Percentiles rank a stretch among this genome's conserved stretches.
These are phyloP conservation scores for Colletotrichum australisinense DNA, from an alignment of 2,329 filamentous ascomycete genomes.

Conservation along the genomic window DNA sequence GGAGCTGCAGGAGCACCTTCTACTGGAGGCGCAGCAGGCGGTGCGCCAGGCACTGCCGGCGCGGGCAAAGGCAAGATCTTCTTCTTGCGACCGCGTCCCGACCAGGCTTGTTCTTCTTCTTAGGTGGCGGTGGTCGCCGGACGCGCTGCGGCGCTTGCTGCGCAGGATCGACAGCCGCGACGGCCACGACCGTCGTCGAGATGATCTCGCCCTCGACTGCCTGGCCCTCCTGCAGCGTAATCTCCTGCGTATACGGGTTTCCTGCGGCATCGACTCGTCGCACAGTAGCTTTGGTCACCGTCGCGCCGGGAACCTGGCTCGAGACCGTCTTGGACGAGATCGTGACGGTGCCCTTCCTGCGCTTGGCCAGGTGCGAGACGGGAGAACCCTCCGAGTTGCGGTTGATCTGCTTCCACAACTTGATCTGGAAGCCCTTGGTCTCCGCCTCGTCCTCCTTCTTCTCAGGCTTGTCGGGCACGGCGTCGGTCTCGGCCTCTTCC, in stretches of 20 bases:
- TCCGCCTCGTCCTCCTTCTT: conserved; percentile 73
- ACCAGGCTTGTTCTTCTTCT: conserved; percentile 81
- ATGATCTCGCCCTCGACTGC: conserved; percentile 85
- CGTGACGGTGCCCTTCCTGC: conserved; percentile 70
- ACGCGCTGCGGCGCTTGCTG: conserved; percentile 54
- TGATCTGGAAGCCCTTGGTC: conserved; percentile 64
- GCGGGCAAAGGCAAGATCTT: conserved; percentile 66
- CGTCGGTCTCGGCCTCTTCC: conserved; percentile 65
- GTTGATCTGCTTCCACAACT: conserved; percentile 71
- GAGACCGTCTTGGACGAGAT: conserved; percentile 63
- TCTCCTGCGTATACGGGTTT: conserved; percentile 85
- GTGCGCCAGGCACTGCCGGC: conserved; percentile 48
- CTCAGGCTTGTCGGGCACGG: conserved; percentile 61
- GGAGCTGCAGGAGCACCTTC: conserved; percentile 43
- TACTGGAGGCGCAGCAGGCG: conserved; percentile 44
- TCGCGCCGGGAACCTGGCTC: conserved; percentile 60
- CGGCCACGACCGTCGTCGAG: conserved; percentile 65
- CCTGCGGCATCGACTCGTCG: conserved; percentile 82
- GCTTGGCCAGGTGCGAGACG: conserved; percentile 69
- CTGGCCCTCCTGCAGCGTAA: conserved; percentile 84
- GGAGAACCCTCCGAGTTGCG: conserved; percentile 66
- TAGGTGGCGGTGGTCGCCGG: conserved; percentile 79
- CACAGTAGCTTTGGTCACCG: conserved; percentile 82
- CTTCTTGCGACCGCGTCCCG: conserved; percentile 84
- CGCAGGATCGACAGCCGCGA: conserved; percentile 65